Evolutionary conservation across 1,139 yeast genomes (phyloP).

Genomic region (Yamadazyma siamensis): DNA sequence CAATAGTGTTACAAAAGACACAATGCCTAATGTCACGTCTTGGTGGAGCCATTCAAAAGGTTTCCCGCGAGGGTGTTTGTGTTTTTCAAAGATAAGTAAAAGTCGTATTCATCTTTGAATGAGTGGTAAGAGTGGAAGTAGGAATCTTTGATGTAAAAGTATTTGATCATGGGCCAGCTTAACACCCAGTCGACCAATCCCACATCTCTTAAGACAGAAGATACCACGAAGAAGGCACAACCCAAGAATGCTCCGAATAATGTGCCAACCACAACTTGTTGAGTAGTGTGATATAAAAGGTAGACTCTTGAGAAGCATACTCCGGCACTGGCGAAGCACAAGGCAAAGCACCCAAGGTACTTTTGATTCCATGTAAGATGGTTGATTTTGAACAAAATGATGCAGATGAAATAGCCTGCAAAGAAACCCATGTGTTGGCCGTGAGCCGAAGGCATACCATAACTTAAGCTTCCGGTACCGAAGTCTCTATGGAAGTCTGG

Average conservation of each 20-base stretch:
- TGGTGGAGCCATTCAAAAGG: too few relatives aligned
- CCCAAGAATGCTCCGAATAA: slow-evolving; percentile 63
- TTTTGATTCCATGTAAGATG: slow-evolving; percentile 20
- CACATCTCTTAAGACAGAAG: slow-evolving; percentile 51
- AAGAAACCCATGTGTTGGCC: slow-evolving; percentile 93
- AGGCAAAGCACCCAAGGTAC: slow-evolving; percentile 18
- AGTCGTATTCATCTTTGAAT: slow-evolving; percentile 35
- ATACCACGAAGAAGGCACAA: slow-evolving; percentile 50
- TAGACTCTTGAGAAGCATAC: slow-evolving; percentile 79
- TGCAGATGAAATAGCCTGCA: slow-evolving; percentile 58
- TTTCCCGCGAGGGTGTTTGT: slow-evolving; percentile 6
- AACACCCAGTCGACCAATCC: slow-evolving; percentile 62
- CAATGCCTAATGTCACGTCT: too few relatives aligned
- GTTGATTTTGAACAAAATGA: slow-evolving; percentile 26
- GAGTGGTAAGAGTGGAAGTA: slow-evolving; percentile 42
- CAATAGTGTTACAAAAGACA: too few relatives aligned
- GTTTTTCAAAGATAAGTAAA: slow-evolving; percentile 12
- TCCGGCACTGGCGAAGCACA: slow-evolving; percentile 30
- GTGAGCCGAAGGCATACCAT: slow-evolving; percentile 98
- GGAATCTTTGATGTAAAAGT: slow-evolving; percentile 56
- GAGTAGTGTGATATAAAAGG: slow-evolving; percentile 68
- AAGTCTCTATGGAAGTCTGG: slow-evolving; percentile 60
- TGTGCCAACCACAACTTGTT: slow-evolving; percentile 75
- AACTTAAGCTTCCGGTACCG: slow-evolving; percentile 52
- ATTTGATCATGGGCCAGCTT: slow-evolving; percentile 41